phyloP scores from a whole-genome alignment of 768 basidiomycete genomes.

The Boletus vinaceobasis region DNA sequence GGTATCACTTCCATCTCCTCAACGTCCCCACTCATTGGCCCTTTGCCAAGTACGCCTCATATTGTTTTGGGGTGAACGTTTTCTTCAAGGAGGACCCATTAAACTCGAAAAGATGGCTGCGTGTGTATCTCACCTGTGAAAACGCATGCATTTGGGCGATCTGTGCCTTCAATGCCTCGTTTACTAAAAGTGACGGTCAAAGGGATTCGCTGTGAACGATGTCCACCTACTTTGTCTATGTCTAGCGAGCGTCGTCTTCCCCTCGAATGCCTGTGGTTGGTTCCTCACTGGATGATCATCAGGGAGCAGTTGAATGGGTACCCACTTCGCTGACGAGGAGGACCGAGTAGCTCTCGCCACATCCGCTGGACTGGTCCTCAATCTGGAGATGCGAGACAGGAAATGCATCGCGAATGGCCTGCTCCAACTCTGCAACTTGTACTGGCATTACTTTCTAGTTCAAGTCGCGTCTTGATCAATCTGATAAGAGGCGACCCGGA shows the following conservation, averaged over 20 bases:
- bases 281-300: slow-evolving; percentile 1
- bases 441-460: slow-evolving; percentile 51
- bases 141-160: slow-evolving; percentile 85
- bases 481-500: slow-evolving; percentile 12
- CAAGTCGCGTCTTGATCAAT: not conserved
- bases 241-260: slow-evolving; percentile 73
- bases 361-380: slow-evolving; percentile 74
- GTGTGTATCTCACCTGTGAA: slow-evolving; percentile 59
- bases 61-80: slow-evolving; percentile 71
- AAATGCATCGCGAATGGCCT: slow-evolving; percentile 59
- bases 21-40: slow-evolving; percentile 2
- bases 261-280: slow-evolving; percentile 60
- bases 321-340: slow-evolving; percentile 73
- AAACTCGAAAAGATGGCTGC: not conserved
- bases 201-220: not conserved
- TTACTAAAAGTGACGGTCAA: slow-evolving; percentile 47
- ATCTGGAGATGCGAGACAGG: slow-evolving; percentile 68
- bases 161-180: slow-evolving; percentile 68
- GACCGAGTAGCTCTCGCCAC: slow-evolving; percentile 74
- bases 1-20: not conserved
- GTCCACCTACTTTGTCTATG: slow-evolving; percentile 60
- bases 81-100: slow-evolving; percentile 42
- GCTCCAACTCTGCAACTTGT: slow-evolving; percentile 51
- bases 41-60: slow-evolving; percentile 46
- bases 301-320: not conserved